Evolutionary conservation across 495 filamentous ascomycete genomes (phyloP).

Genomic region (Aspergillus asperescens): DNA sequence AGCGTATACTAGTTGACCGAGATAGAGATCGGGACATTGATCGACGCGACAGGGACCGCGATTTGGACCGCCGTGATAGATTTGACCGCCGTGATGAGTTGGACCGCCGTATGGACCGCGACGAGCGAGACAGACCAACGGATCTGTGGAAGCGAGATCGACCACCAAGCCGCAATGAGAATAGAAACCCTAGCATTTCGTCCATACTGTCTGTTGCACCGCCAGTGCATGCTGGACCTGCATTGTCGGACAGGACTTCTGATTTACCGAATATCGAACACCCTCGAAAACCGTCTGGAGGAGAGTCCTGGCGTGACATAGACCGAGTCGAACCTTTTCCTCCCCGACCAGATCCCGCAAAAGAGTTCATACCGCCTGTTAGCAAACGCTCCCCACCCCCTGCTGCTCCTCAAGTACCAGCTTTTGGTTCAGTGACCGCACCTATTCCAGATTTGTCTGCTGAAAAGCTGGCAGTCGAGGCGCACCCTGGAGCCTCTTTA

Average conservation of each 20-base stretch:
- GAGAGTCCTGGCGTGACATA: constrained; percentile 39
- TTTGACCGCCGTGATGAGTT: constrained; percentile 46
- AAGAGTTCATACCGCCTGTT: constrained; percentile 35
- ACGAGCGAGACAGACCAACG: constrained; percentile 56
- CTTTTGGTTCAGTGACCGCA: constrained; percentile 60
- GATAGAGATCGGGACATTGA: constrained; percentile 35
- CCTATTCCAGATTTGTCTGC: constrained; percentile 26
- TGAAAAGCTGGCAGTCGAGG: constrained; percentile 36
- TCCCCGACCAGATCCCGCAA: constrained; percentile 35
- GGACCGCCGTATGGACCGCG: constrained; percentile 40
- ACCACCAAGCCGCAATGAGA: constrained; percentile 39
- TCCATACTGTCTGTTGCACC: constrained; percentile 18
- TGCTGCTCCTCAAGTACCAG: constrained; percentile 74
- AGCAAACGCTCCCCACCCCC: constrained; percentile 59
- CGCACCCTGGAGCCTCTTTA: constrained; percentile 33
- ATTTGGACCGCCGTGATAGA: constrained; percentile 40
- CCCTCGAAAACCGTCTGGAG: constrained; percentile 32
- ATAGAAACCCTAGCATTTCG: constrained; percentile 33
- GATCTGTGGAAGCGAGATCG: constrained; percentile 52
- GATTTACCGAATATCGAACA: constrained; percentile 35
- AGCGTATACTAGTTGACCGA: constrained; percentile 20
- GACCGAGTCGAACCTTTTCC: constrained; percentile 36
- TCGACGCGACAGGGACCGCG: constrained; percentile 24
- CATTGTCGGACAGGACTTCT: constrained; percentile 21
- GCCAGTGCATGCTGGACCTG: constrained; percentile 12